phyloP scores from a whole-genome alignment of 2,329 filamentous ascomycete species.

The Pseudogymnoascus sp. region DNA sequence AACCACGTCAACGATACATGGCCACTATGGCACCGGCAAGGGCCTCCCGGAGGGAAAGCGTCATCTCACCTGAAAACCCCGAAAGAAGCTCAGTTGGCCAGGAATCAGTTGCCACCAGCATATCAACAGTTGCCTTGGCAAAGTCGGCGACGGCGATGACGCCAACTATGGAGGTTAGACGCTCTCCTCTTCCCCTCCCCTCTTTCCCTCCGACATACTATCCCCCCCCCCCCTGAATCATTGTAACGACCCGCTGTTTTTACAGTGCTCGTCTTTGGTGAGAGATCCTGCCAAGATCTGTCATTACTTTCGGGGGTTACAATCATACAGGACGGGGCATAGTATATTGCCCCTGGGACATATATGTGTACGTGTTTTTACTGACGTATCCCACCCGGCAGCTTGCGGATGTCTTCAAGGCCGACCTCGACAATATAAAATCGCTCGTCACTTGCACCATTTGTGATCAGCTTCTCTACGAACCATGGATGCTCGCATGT shows the following conservation, averaged over 20 bases:
- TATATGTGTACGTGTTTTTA: background rate
- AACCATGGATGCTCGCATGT: conserved; percentile 59
- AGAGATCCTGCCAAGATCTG: no score
- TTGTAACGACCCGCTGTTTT: no score
- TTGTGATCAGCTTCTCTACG: conserved; percentile 59
- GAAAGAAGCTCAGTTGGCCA: background rate
- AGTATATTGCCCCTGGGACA: no score
- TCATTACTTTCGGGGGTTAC: no score
- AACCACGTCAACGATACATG: background rate
- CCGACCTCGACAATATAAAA: conserved; percentile 53
- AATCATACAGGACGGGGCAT: no score
- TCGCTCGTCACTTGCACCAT: conserved; percentile 57
- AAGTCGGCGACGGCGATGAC: conserved; percentile 12
- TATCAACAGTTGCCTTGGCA: conserved; percentile 11
- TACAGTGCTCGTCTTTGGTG: no score
- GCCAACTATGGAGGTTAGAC: conserved; percentile 17
- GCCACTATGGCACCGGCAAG: conserved; percentile 15
- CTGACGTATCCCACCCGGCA: conserved; percentile 13
- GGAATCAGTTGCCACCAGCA: background rate
- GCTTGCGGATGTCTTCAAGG: conserved; percentile 23
- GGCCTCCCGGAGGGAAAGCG: conserved; percentile 10
- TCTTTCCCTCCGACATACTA: no score
- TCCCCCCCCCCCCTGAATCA: no score
- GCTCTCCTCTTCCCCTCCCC: background rate
- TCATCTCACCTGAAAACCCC: background rate